These are phyloP conservation scores for Dothiorella sarmentorum DNA, from an alignment of 2,329 filamentous ascomycete genomes.

Conservation along the genomic window DNA sequence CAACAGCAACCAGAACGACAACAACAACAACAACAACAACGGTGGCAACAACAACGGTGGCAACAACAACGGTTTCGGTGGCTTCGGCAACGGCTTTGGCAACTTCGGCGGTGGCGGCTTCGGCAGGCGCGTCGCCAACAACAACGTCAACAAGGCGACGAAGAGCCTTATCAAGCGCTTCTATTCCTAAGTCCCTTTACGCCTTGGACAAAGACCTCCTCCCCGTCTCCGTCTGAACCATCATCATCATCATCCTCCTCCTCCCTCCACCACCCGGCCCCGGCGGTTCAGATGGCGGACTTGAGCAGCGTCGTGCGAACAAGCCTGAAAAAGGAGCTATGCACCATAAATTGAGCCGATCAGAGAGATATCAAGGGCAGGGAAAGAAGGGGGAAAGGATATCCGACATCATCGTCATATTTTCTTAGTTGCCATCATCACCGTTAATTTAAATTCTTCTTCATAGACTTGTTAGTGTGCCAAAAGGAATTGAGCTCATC, in stretches of 20 bases:
- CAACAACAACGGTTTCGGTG: not conserved
- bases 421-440: not conserved
- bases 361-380: too few species aligned
- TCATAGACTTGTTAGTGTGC: not conserved
- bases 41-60: slow-evolving; percentile 18
- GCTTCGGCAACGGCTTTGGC: not conserved
- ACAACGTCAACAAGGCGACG: slow-evolving; percentile 18
- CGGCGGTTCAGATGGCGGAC: not conserved
- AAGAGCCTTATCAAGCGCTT: slow-evolving; percentile 5
- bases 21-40: slow-evolving; percentile 15
- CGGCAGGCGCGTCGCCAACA: too few species aligned
- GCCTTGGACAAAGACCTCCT: not conserved
- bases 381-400: not conserved
- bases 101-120: slow-evolving; percentile 1
- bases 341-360: not conserved
- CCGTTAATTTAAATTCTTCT: not conserved
- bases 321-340: slow-evolving; percentile 5
- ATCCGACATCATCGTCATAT: not conserved
- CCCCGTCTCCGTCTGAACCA: not conserved
- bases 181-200: not conserved
- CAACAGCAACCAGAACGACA: slow-evolving; percentile 2
- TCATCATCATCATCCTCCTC: not conserved
- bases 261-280: too few species aligned
- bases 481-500: not conserved
- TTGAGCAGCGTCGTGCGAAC: not conserved